Percentiles rank a stretch among this genome's conserved stretches.
phyloP scores from a whole-genome alignment of 371 early-diverging fungal genomes.

The Gilbertella persicaria region DNA sequence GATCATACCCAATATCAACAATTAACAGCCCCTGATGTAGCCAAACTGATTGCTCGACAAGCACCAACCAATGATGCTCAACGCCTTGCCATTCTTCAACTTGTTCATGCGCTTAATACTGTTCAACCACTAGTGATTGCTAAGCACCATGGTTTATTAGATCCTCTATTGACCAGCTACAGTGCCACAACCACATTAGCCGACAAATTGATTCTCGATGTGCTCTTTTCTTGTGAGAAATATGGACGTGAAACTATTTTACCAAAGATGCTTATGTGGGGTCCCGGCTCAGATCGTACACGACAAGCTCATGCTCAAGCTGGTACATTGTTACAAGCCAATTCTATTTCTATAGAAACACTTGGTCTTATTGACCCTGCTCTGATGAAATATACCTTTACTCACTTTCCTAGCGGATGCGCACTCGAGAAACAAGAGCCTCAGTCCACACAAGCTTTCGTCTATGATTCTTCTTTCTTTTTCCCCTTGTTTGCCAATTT shows the following conservation, averaged over 20 bases:
- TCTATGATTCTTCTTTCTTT: constrained; percentile 74
- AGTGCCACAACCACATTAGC: constrained; percentile 53
- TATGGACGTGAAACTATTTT: constrained; percentile 49
- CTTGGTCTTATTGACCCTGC: constrained; percentile 65
- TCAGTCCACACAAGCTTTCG: neutral
- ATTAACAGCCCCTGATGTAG: constrained; percentile 30
- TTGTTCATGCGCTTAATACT: constrained; percentile 49
- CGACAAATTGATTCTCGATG: constrained; percentile 54
- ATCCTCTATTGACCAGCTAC: constrained; percentile 56
- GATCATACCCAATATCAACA: constrained; percentile 38
- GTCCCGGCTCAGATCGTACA: constrained; percentile 53
- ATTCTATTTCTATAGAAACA: constrained; percentile 52
- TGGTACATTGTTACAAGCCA: constrained; percentile 34
- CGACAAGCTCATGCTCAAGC: constrained; percentile 47
- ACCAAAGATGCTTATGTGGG: constrained; percentile 56
- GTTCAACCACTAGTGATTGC: constrained; percentile 48
- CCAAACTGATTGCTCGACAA: constrained; percentile 10
- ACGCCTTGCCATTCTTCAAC: constrained; percentile 47
- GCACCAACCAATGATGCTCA: constrained; percentile 20
- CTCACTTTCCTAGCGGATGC: constrained; percentile 53
- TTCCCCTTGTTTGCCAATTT: constrained; percentile 69
- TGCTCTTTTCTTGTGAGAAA: constrained; percentile 51
- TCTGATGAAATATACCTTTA: constrained; percentile 66
- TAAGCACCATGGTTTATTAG: constrained; percentile 48
- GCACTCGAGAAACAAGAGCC: constrained; percentile 3